Conservation (phyloP, 768 basidiomycete genomes). For the Zangia roseola region DNA sequence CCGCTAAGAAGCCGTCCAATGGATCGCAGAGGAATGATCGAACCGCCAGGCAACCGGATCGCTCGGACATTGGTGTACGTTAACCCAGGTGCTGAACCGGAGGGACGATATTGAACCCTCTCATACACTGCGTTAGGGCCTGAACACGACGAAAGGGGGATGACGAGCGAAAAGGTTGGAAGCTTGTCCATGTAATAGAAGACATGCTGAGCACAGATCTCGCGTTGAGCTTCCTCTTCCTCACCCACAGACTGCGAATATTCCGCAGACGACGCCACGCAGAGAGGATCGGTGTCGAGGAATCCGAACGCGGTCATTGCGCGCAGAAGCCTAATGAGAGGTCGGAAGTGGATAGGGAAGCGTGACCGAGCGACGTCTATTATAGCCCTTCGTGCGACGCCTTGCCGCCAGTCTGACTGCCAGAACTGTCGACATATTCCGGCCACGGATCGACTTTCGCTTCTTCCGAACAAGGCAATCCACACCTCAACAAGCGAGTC, state of each 20-base stretch:
- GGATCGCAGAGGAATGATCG: constrained; percentile 63
- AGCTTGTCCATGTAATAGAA: constrained; percentile 75
- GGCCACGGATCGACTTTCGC: constrained; percentile 56
- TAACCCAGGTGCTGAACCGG: constrained; percentile 46
- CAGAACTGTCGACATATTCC: constrained; percentile 82
- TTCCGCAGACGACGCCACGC: constrained; percentile 43
- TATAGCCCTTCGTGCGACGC: constrained; percentile 69
- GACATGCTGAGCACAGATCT: constrained; percentile 64
- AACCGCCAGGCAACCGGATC: constrained; percentile 74
- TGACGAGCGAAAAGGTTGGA: constrained; percentile 70
- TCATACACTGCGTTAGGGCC: constrained; percentile 76
- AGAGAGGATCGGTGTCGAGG: constrained; percentile 69
- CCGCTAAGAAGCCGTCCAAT: constrained; percentile 69
- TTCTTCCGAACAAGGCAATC: constrained; percentile 77
- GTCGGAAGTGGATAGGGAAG: constrained; percentile 77
- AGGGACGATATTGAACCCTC: constrained; percentile 54
- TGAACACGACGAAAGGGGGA: constrained; percentile 58
- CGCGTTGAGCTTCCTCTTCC: constrained; percentile 46
- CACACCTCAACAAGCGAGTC: constrained; percentile 71
- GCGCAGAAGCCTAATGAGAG: constrained; percentile 69
- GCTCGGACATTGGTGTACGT: constrained; percentile 66
- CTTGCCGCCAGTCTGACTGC: constrained; percentile 70
- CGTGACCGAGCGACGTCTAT: constrained; percentile 80
- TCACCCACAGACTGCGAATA: constrained; percentile 39
- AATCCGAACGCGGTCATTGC: constrained; percentile 78